Evolutionary conservation across 768 basidiomycete species (phyloP), one percentile per base, ranked within the genome.

Genomic region (Lentinula edodes): DNA sequence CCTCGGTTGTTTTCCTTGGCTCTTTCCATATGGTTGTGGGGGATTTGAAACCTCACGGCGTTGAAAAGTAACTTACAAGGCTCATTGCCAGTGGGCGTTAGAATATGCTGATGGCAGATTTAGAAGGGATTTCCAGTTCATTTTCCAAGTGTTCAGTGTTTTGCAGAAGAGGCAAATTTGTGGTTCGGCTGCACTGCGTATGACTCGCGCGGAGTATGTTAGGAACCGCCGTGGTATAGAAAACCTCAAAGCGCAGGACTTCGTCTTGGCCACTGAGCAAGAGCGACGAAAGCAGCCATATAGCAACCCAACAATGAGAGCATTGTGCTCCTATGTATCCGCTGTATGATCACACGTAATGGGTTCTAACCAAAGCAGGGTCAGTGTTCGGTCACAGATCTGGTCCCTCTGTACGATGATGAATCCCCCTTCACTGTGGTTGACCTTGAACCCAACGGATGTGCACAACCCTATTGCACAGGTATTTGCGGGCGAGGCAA

Each of bases 401-500:
- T 76, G 76, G 74, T 66, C 68, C 16, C 23, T 18, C 54, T 54
- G 64, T 0, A 42, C 74, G 0, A 18, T 42, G 4, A 18, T 64
- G 1, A 63, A 64, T 4, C 74, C 78, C 18, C 71, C 73, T 0
- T 64, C 61, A 2, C 36, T 80, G 0, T 81, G 78, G 78, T 63
- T 78, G 0, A 80, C 77, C 0, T 75, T 80, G 2, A 80, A 80
- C 61, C 77, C 75, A 1, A 54, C 60, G 0, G 77, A 81, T 63
- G 52, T 74, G 0, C 72, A 77, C 35, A 76, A 80, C 63, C 80
- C 79, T 0, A 71, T 80, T 38, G 73, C 74, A 0, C 80, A 81
- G 56, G 71, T 82, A 0, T 67, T 83, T 10, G 70, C 74, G 0
- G 80, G 82, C 0, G 71, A 70, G 39, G 65, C 77, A 0, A 80